phyloP scores from a whole-genome alignment of 2,329 filamentous ascomycete species.

The Whalleya microplaca region DNA sequence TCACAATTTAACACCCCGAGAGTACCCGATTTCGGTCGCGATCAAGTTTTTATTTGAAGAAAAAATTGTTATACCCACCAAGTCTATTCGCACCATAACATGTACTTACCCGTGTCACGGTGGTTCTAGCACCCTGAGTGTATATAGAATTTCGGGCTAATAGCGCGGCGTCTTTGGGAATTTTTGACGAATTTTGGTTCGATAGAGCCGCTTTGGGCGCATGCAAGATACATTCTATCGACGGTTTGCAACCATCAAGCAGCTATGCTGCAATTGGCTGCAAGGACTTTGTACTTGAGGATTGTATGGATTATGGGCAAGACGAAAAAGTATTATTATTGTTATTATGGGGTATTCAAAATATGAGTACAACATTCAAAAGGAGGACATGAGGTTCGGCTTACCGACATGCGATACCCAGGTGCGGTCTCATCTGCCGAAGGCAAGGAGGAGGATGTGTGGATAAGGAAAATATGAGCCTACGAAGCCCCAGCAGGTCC shows the following conservation, averaged over 20 bases:
- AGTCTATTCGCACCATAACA: constrained; percentile 1
- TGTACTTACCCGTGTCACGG: constrained; percentile 1
- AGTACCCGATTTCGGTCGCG: constrained; percentile 24
- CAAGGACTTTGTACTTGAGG: neutral
- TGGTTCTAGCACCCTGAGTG: neutral
- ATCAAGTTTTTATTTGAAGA: constrained; percentile 33
- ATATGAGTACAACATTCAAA: too few relatives aligned
- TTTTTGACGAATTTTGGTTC: neutral
- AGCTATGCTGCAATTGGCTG: too few relatives aligned
- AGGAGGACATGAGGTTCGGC: too few relatives aligned
- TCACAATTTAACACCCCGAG: constrained; percentile 25
- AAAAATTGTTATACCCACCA: constrained; percentile 1
- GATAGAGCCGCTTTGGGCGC: neutral
- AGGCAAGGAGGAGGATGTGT: too few relatives aligned
- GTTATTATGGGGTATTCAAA: too few relatives aligned
- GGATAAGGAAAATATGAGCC: too few relatives aligned
- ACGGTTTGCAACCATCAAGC: neutral
- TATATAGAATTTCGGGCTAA: constrained; percentile 7
- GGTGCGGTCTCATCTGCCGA: too few relatives aligned
- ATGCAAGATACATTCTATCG: neutral
- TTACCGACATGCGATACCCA: too few relatives aligned
- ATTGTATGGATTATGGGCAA: neutral
- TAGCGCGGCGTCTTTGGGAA: constrained; percentile 28
- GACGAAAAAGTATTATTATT: too few relatives aligned
- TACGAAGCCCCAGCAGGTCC: too few relatives aligned